Evolutionary conservation across 352 stramenopile species (phyloP).

Genomic region (Phytophthora citricola): DNA sequence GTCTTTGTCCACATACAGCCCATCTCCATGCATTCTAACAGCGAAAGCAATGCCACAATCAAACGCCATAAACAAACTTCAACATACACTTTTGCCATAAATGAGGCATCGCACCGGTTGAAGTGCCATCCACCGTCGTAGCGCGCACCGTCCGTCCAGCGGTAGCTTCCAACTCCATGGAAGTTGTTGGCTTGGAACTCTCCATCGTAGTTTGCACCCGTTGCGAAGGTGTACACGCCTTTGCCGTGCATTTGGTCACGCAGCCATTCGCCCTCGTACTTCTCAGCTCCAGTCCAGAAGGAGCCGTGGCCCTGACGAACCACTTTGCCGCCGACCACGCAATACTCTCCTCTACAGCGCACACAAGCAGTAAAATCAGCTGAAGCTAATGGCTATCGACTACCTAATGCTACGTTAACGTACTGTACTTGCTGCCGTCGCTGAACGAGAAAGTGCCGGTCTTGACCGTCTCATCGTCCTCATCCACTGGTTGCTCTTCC

Average conservation of each 20-base stretch:
- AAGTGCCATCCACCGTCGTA: slow-evolving; percentile 70
- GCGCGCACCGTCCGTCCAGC: slow-evolving; percentile 68
- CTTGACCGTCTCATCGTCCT: slow-evolving; percentile 51
- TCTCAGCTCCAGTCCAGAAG: slow-evolving; percentile 63
- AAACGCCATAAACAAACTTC: slow-evolving; percentile 22
- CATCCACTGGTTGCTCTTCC: slow-evolving; percentile 38
- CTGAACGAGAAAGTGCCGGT: slow-evolving; percentile 70
- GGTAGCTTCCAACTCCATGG: slow-evolving; percentile 66
- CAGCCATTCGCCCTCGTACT: slow-evolving; percentile 69
- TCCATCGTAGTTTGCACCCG: slow-evolving; percentile 77
- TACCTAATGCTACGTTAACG: slow-evolving; percentile 12
- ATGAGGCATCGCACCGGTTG: slow-evolving; percentile 40
- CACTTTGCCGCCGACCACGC: slow-evolving; percentile 37
- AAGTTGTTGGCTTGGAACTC: slow-evolving; percentile 74
- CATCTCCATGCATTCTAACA: slow-evolving; percentile 79
- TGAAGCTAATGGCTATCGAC: slow-evolving; percentile 7
- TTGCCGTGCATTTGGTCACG: slow-evolving; percentile 75
- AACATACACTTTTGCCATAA: slow-evolving; percentile 16
- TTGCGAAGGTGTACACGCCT: slow-evolving; percentile 71
- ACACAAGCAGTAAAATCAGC: background rate
- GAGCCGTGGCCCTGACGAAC: slow-evolving; percentile 62
- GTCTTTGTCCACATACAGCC: slow-evolving; percentile 76
- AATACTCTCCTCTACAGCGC: slow-evolving; percentile 55
- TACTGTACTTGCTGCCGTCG: slow-evolving; percentile 71
- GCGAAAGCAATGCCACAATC: slow-evolving; percentile 21